These are phyloP conservation scores for Moesziomyces aphidis DNA, from an alignment of 1,284 basidiomycete species.

Conservation along the genomic window DNA sequence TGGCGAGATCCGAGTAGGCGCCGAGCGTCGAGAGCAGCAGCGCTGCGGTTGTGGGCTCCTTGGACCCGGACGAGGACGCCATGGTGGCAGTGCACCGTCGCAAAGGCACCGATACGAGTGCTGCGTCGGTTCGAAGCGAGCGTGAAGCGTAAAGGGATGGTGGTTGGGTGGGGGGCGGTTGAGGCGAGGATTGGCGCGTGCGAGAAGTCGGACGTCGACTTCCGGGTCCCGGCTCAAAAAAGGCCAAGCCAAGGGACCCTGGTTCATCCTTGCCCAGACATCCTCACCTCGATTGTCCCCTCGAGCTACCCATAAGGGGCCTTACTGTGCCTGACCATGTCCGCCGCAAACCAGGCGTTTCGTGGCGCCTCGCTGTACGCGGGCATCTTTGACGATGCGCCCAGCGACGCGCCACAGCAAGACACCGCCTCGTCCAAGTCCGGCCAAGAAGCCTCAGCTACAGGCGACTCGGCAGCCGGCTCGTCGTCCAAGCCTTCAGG, in stretches of 20 bases:
- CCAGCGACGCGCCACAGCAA: neutral
- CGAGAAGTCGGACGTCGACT: too few species aligned
- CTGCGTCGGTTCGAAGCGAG: too few species aligned
- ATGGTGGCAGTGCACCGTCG: neutral
- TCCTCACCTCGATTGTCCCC: too few species aligned
- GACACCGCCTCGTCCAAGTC: neutral
- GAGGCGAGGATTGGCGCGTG: too few species aligned
- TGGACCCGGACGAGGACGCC: slow-evolving; percentile 4
- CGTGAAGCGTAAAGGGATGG: too few species aligned
- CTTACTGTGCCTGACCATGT: slow-evolving; percentile 5
- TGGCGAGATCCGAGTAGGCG: slow-evolving; percentile 44
- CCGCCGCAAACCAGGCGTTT: slow-evolving; percentile 23
- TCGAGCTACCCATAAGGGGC: too few species aligned
- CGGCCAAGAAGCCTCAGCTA: neutral
- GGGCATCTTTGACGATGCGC: slow-evolving; percentile 40
- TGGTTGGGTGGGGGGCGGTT: too few species aligned
- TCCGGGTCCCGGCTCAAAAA: too few species aligned
- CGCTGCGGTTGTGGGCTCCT: slow-evolving; percentile 25
- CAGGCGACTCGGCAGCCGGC: slow-evolving; percentile 3
- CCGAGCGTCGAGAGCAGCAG: slow-evolving; percentile 35
- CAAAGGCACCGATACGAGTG: too few species aligned
- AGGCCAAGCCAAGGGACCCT: too few species aligned
- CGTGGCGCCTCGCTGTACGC: slow-evolving; percentile 50
- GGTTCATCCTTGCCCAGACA: too few species aligned
- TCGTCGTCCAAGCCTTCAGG: slow-evolving; percentile 36